phyloP scores from a whole-genome alignment of 495 filamentous ascomycete genomes.

The Daldinia grandis region DNA sequence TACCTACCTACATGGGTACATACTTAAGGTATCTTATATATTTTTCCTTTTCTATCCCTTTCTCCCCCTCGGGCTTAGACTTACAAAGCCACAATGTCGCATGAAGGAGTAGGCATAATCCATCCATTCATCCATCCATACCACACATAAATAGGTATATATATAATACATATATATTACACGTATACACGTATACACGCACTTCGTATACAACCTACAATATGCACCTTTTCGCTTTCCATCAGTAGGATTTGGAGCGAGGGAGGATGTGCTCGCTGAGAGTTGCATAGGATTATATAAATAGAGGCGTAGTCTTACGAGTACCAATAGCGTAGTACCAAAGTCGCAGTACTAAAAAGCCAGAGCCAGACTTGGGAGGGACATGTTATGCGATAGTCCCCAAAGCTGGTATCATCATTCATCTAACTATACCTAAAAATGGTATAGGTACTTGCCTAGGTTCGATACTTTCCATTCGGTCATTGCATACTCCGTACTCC shows the following conservation, averaged over 20 bases:
- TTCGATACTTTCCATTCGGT: too few relatives aligned
- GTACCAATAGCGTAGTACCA: background rate
- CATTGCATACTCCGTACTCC: constrained; percentile 32
- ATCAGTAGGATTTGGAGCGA: constrained; percentile 8
- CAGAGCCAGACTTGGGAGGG: too few relatives aligned
- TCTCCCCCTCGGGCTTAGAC: constrained; percentile 19
- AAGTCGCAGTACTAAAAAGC: background rate
- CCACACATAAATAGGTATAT: background rate
- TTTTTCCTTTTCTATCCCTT: constrained; percentile 9
- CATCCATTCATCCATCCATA: background rate
- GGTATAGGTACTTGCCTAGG: too few relatives aligned
- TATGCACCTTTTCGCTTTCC: background rate
- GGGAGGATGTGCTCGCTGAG: constrained; percentile 3
- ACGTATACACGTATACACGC: background rate
- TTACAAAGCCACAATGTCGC: constrained; percentile 24
- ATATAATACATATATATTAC: background rate
- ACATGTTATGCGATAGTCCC: too few relatives aligned
- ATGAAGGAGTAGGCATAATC: constrained; percentile 15
- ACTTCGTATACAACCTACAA: background rate
- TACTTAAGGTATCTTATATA: background rate
- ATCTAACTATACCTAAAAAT: too few relatives aligned
- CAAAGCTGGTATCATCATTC: constrained; percentile 30
- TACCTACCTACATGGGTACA: background rate
- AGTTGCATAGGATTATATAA: constrained; percentile 25
- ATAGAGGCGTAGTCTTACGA: constrained; percentile 25